These are phyloP conservation scores for Limonium bicolor DNA, from an alignment of 148 eudicot genomes.

Conservation along the genomic window DNA sequence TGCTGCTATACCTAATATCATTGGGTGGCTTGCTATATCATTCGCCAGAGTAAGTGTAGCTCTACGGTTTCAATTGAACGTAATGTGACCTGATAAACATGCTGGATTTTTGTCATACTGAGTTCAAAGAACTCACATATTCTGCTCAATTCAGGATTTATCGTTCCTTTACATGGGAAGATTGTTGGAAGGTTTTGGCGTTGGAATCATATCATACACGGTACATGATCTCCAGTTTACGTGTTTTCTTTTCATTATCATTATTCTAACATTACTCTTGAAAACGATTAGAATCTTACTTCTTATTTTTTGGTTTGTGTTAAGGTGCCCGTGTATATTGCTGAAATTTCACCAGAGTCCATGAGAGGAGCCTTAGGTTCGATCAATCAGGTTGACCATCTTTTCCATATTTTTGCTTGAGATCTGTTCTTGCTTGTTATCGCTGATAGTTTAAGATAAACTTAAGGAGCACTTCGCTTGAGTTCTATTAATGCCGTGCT, in stretches of 20 bases:
- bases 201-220: slow-evolving; percentile 80
- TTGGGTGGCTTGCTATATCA: slow-evolving; percentile 93
- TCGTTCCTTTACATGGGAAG: slow-evolving; percentile 94
- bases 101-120: too few relatives aligned
- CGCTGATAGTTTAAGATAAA: too few relatives aligned
- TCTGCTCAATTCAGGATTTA: slow-evolving; percentile 31
- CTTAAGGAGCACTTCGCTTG: too few relatives aligned
- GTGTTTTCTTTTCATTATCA: not conserved
- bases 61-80: too few relatives aligned
- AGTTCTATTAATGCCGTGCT: too few relatives aligned
- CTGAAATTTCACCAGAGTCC: slow-evolving; percentile 91
- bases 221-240: slow-evolving; percentile 16
- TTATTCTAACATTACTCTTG: not conserved
- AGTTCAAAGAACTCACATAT: too few relatives aligned
- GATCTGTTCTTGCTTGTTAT: not conserved
- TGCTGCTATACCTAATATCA: slow-evolving; percentile 87
- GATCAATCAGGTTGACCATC: slow-evolving; percentile 60
- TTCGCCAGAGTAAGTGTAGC: slow-evolving; percentile 85
- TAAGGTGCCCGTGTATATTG: slow-evolving; percentile 96
- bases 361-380: slow-evolving; percentile 89
- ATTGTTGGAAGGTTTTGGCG: slow-evolving; percentile 92
- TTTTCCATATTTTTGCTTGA: slow-evolving; percentile 6
- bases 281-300: too few relatives aligned
- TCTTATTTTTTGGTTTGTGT: slow-evolving; percentile 1
- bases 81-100: too few relatives aligned